These are phyloP conservation scores for Botrytis paeoniae DNA, from an alignment of 2,329 filamentous ascomycete genomes.

Conservation along the genomic window DNA sequence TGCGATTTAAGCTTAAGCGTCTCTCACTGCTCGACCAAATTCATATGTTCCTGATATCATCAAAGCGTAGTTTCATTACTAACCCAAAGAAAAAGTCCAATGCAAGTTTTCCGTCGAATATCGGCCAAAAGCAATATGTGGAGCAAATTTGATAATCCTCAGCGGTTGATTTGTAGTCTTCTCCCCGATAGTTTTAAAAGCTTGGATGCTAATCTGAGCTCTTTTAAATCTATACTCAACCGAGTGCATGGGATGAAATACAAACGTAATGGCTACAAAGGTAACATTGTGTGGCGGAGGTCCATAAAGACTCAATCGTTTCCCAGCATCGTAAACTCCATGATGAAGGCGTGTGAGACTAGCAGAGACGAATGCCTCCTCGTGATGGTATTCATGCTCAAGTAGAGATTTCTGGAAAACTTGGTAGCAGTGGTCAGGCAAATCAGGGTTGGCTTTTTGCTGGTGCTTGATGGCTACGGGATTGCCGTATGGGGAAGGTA, in stretches of 20 bases:
- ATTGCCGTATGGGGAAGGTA: not conserved
- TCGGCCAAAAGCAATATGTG: slow-evolving; percentile 16
- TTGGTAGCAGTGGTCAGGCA: slow-evolving; percentile 7
- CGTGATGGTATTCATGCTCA: slow-evolving; percentile 12
- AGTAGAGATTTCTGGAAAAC: slow-evolving; percentile 9
- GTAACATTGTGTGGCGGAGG: slow-evolving; percentile 6
- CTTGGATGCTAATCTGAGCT: slow-evolving; percentile 15
- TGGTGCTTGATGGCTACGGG: not conserved
- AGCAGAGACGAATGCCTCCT: slow-evolving; percentile 18
- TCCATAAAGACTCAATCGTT: slow-evolving; percentile 6
- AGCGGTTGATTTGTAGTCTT: slow-evolving; percentile 5
- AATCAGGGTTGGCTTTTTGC: not conserved
- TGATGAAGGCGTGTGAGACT: slow-evolving; percentile 12
- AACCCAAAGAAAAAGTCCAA: slow-evolving; percentile 16
- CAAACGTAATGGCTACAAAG: slow-evolving; percentile 14
- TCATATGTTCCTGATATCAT: not conserved
- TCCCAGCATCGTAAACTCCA: slow-evolving; percentile 13
- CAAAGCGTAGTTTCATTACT: not conserved
- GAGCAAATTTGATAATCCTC: slow-evolving; percentile 15
- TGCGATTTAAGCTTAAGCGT: too few species aligned
- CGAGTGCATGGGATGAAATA: slow-evolving; percentile 15
- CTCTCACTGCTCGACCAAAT: not conserved
- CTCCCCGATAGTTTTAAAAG: not conserved
- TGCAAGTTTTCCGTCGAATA: slow-evolving; percentile 16
- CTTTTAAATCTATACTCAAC: slow-evolving; percentile 11